phyloP scores from a whole-genome alignment of 78 protist genomes.

The Protostelium mycophagum region DNA sequence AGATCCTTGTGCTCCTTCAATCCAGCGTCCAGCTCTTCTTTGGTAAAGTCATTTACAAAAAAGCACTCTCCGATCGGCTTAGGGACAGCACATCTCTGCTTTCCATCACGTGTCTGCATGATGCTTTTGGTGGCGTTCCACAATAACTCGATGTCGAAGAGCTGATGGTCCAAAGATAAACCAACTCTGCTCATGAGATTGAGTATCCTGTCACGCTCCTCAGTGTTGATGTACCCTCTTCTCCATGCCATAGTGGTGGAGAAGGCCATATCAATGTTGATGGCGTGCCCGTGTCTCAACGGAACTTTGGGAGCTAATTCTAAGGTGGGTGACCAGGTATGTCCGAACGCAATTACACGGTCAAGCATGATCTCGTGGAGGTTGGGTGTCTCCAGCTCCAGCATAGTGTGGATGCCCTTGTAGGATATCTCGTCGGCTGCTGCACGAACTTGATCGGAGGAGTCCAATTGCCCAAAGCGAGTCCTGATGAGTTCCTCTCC shows the following conservation, averaged over 20 bases:
- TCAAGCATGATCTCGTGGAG: neutral
- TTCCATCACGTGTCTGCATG: neutral
- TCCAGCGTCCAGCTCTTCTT: neutral
- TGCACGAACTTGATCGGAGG: neutral
- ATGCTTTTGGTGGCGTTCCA: neutral
- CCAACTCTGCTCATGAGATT: neutral
- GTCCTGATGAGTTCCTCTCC: neutral
- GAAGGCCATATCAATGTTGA: neutral
- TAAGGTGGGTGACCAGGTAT: neutral
- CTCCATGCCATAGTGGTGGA: neutral
- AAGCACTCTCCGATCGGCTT: neutral
- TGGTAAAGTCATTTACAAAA: neutral
- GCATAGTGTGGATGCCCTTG: neutral
- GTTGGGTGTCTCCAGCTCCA: neutral
- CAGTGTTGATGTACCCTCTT: neutral
- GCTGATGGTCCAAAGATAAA: neutral
- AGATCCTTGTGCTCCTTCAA: neutral
- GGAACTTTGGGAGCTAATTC: neutral
- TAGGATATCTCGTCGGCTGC: neutral
- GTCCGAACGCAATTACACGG: neutral
- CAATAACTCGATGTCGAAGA: neutral
- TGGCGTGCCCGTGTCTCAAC: neutral
- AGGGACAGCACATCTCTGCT: neutral
- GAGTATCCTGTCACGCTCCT: neutral
- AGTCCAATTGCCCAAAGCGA: neutral